Evolutionary conservation across 768 basidiomycete species (phyloP), one percentile per base, ranked within the genome.

Genomic region (Suillus lakei): DNA sequence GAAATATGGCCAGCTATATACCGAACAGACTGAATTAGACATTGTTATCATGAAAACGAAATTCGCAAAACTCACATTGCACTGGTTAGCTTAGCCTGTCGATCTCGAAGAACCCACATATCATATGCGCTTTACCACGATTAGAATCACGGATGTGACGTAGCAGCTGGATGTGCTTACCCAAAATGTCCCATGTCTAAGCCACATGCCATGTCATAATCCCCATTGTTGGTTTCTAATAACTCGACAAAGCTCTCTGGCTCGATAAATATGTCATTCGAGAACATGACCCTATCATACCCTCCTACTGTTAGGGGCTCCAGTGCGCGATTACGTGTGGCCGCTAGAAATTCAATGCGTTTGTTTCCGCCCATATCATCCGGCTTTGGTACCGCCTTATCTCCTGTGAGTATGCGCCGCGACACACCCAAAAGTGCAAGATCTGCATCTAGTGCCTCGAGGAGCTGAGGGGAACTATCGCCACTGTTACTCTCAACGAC

Each of bases 121-220:
- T 81, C 79, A 63, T 80, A 81, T 43, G 77, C 67, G 8, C 78
- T 77, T 62, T 64, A 10, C 32, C 32, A 38, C n/a, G 8, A 7
- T 36, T 41, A 59, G 23, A 32, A 39, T 26, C 5, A 43, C 3
- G 6, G 8, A 18, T 23, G 15, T 26, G 46, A 13, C 15, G 9
- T n/a, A 16, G 32, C 23, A 34, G 55, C 1, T 7, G 38, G 58
- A 41, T 13, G 58, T 28, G 16, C 75, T 38, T 41, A 78, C 77
- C 78, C 78, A 12, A 69, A 81, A 38, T 73, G 65, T 6, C 64
- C 64, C 32, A 80, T 79, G 70, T 84, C 82, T 66, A 83, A 68
- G 9, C 76, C 82, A 63, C 83, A 83, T 21, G 73, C 82, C 75
- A 83, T 78, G 64, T 83, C 83, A 55, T 79, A 82, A 30, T 78